Conservation (phyloP, 1,284 basidiomycete genomes). For the Ustilago bromivora region DNA sequence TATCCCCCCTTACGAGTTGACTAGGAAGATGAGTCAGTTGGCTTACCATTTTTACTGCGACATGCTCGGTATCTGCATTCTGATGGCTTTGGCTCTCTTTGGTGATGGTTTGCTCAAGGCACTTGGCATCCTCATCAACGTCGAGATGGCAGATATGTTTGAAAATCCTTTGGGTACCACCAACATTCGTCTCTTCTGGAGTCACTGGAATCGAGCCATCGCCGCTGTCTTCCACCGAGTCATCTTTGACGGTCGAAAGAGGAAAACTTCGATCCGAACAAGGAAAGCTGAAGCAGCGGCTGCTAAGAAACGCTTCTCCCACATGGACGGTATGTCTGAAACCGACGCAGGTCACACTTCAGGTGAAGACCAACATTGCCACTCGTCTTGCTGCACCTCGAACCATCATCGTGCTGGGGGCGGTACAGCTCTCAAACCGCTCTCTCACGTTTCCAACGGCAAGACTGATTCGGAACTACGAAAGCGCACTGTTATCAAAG, state of each 20-base stretch:
- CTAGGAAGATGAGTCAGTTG: slow-evolving; percentile 57
- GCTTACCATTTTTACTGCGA: slow-evolving; percentile 63
- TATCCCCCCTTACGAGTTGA: slow-evolving; percentile 61
- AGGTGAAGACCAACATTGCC: slow-evolving; percentile 53
- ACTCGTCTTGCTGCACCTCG: slow-evolving; percentile 19
- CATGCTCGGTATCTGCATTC: slow-evolving; percentile 54
- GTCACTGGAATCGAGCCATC: slow-evolving; percentile 69
- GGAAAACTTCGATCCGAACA: slow-evolving; percentile 39
- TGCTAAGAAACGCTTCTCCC: slow-evolving; percentile 29
- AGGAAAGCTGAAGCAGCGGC: slow-evolving; percentile 16
- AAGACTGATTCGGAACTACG: slow-evolving; percentile 18
- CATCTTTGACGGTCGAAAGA: slow-evolving; percentile 63
- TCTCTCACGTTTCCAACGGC: slow-evolving; percentile 30
- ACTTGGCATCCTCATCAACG: slow-evolving; percentile 59
- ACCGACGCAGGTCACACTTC: slow-evolving; percentile 58
- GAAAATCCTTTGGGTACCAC: slow-evolving; percentile 66
- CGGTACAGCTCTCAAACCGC: slow-evolving; percentile 38
- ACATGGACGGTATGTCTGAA: slow-evolving; percentile 63
- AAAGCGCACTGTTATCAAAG: slow-evolving; percentile 28
- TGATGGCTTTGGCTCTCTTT: slow-evolving; percentile 63
- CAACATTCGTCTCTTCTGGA: slow-evolving; percentile 68
- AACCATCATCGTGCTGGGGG: slow-evolving; percentile 11
- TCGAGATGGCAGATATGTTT: slow-evolving; percentile 69
- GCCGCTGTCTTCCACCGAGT: slow-evolving; percentile 68
- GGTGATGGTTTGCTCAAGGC: slow-evolving; percentile 62